Base-by-base conservation (phyloP, 495 filamentous ascomycete species). In the Parathielavia hyrcaniae region DNA sequence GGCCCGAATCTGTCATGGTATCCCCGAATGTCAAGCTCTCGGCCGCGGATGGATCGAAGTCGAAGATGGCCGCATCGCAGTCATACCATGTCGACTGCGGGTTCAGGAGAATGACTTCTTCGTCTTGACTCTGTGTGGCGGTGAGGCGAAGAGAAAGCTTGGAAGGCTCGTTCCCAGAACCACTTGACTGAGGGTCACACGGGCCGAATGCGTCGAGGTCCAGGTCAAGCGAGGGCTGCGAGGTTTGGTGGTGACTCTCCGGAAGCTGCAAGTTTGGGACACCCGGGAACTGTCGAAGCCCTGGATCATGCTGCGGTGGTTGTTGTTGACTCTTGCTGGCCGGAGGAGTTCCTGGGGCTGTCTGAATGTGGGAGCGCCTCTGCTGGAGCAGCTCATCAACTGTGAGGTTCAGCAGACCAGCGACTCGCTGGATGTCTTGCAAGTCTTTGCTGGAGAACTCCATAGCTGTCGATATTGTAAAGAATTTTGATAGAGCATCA, bases 361-460 rank as follows among this genome's bases (percentile, higher is more conserved):
- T 47, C 34, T 50, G 45, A 26, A 23, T 32, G 52, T 45, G 59
- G 36, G 47, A 17, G 6, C 62, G 61, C n/a, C 59, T 51, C 45
- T 64, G 62, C 26, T 61, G 59, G 41, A 70, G 58, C 46, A 70
- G 57, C 57, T 70, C 68, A 49, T 70, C 68, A 22, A 68, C 60
- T 6, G 63, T 67, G 39, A 70, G 51, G 44, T 62, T 59, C 17
- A 70, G 40, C 7, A 70, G 61, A 14, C 68, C 68, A 5, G 66
- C 68, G 20, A 65, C 63, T 10, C 60, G 60, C 52, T 65, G 68
- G 23, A 70, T 61, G 46, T 65, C 65, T 23, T 63, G 60, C 30
- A 65, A 26, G 17, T 68, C 66, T 19, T 61, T 61, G n/a, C 58
- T 51, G 1, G 62, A 63, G 26, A 70, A 68, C 22, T 64, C 58